Evolutionary conservation across 2,329 filamentous ascomycete species (phyloP), one percentile per base, ranked within the genome.

Genomic region (Talaromyces sp.): DNA sequence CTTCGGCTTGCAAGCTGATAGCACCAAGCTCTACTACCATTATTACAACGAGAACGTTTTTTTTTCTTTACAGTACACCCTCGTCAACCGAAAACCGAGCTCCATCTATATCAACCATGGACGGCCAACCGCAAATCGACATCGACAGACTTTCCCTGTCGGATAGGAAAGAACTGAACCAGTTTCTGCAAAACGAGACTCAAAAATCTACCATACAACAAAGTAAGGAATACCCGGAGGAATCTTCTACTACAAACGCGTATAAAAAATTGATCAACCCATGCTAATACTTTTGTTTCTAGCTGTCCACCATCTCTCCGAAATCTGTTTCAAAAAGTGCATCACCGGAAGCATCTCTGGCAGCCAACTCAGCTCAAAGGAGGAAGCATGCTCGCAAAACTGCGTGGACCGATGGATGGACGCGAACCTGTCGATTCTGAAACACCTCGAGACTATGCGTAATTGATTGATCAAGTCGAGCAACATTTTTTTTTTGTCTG

Each of bases 281-380:
- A 15, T 36, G 4, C 53, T n/a, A 51, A 42, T 17, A 19, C 33
- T 52, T 58, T 62, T 28, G 59, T 11, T 44, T 22, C 22, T 39
- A 86, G 87, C 82, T n/a, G 84, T 89, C 63, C 87, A 89, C 76
- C 78, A 79, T 67, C 79, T 89, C 39, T 86, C 86, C 51, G 89
- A 95, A 70, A 85, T 90, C 63, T 99, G 95, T 85, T 99, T 93
- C 88, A 92, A 88, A 73, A 98, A 97, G 81, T 99, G 95, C 82
- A 82, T 97, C 64, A 89, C 90, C 9, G 82, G 86, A 59, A 83
- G 82, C 62, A 88, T 97, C 74, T 87, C 88, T 68, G 84, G 82
- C 64, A 85, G 86, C 30, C 85, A 86, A 70, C 81, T 99, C 67
- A 91, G 96, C 67, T 85, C 83, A 70, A 81, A 78, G 64, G 95